Percentiles rank a stretch among this genome's conserved stretches.
Evolutionary conservation across 495 filamentous ascomycete species (phyloP).

Genomic region (Hypoxylon rickii): DNA sequence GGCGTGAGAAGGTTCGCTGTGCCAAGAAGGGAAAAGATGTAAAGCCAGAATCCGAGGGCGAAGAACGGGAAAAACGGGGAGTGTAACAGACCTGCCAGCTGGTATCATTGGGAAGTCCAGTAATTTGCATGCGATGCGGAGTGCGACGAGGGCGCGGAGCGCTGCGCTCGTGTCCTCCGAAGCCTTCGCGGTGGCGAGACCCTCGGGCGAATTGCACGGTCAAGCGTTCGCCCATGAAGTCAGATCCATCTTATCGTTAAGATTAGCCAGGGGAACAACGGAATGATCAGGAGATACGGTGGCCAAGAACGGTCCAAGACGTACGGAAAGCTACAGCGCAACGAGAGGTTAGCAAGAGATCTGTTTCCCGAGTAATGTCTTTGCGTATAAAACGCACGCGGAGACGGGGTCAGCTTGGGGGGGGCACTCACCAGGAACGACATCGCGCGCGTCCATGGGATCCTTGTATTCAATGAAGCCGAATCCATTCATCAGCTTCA

Average conservation of each 20-base stretch:
- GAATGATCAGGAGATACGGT: constrained; percentile 32
- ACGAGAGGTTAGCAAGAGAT: constrained; percentile 37
- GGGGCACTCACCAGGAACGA: constrained; percentile 81
- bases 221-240: constrained; percentile 95
- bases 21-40: constrained; percentile 42
- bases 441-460: constrained; percentile 93
- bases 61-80: constrained; percentile 60
- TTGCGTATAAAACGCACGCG: constrained; percentile 2
- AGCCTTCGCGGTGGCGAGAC: constrained; percentile 80
- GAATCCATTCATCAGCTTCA: constrained; percentile 99
- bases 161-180: constrained; percentile 70
- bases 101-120: constrained; percentile 95
- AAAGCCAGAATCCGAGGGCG: constrained; percentile 51
- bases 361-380: too few species aligned
- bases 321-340: constrained; percentile 59
- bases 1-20: constrained; percentile 36
- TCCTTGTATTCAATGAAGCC: constrained; percentile 99
- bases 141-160: constrained; percentile 93
- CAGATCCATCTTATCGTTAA: constrained; percentile 79
- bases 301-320: constrained; percentile 45
- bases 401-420: constrained; percentile 16
- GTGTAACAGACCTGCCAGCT: constrained; percentile 99
- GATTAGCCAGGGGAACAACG: constrained; percentile 46
- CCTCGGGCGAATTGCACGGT: constrained; percentile 98
- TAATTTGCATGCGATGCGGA: constrained; percentile 93